Evolutionary conservation across 495 filamentous ascomycete species (phyloP), one percentile per base, ranked within the genome.

Genomic region (Aspergillus indologenus): DNA sequence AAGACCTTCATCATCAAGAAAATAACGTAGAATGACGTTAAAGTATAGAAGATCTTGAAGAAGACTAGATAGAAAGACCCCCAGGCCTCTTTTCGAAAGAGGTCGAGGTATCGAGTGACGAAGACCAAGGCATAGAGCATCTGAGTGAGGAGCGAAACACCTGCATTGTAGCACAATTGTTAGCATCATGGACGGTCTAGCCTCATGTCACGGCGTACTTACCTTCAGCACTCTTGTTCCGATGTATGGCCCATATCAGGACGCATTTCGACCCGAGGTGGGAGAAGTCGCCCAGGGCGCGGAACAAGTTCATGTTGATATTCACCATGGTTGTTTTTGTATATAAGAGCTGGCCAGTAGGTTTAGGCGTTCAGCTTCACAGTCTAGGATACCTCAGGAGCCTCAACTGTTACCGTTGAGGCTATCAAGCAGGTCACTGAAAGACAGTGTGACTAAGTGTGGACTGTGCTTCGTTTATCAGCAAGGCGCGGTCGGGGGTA

Each of bases 121-220:
- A 97, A 98, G 42, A 98, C 93, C 56, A 86, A 61, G 26, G 84
- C 82, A 75, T 98, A 98, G 63, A 98, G 85, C 45, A 84, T 77
- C 72, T 98, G 94, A 0, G 92, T 96, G 59, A 98, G 88, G 62
- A 97, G 84, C n/a, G 92, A 96, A 53, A 98, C 85, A 61, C 92
- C 90, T 92, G 62, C 40, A 24, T 44, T 4, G 40, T 31, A 47
- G 56, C 46, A 26, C 22, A 57, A 29, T 4, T 8, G 42, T 75
- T 51, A 69, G 63, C 22, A 53, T 57, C 6, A 19, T 18, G 48
- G 14, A 20, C n/a, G 15, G 24, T 12, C 34, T 40, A 31, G 19
- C 44, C 0, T 3, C 6, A 50, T 22, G 48, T 45, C 11, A 45
- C 24, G 40, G 22, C 18, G 46, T 43, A 66, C 73, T 12, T 76